Percentiles rank a stretch among this genome's conserved stretches.
These are phyloP conservation scores for Kazachstania viticola DNA, from an alignment of 805 yeast genomes.

Conservation along the genomic window DNA sequence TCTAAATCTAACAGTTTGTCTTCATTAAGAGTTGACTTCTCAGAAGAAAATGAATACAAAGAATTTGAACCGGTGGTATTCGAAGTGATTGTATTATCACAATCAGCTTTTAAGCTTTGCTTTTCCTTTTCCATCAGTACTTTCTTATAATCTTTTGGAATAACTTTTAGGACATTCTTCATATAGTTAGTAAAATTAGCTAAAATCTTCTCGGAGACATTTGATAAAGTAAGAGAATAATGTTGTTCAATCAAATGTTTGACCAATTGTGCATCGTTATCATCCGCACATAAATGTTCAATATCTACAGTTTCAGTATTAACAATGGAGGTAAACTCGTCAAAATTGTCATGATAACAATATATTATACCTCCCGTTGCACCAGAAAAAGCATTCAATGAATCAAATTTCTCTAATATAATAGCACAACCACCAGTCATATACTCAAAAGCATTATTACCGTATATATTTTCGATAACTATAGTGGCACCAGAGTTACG, in stretches of 20 bases:
- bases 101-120: slow-evolving; percentile 40
- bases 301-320: slow-evolving; percentile 77
- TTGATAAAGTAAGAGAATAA: too few relatives aligned
- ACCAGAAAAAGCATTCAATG: slow-evolving; percentile 84
- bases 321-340: slow-evolving; percentile 72
- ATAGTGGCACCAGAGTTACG: slow-evolving; percentile 98
- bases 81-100: neutral
- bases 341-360: slow-evolving; percentile 81
- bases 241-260: slow-evolving; percentile 92
- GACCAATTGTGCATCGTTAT: slow-evolving; percentile 86
- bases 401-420: slow-evolving; percentile 81
- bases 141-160: slow-evolving; percentile 83
- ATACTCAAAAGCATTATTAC: slow-evolving; percentile 98
- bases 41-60: too few relatives aligned
- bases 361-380: slow-evolving; percentile 99
- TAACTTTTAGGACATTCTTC: slow-evolving; percentile 83
- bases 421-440: slow-evolving; percentile 99
- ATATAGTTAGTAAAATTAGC: slow-evolving; percentile 79
- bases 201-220: too few relatives aligned
- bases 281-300: slow-evolving; percentile 63
- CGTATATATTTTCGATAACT: slow-evolving; percentile 85
- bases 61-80: slow-evolving; percentile 88
- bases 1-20: too few relatives aligned
- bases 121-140: slow-evolving; percentile 69
- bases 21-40: too few relatives aligned